These are phyloP conservation scores for Mangifera indica DNA, from an alignment of 345 rosid genomes.

Conservation along the genomic window DNA sequence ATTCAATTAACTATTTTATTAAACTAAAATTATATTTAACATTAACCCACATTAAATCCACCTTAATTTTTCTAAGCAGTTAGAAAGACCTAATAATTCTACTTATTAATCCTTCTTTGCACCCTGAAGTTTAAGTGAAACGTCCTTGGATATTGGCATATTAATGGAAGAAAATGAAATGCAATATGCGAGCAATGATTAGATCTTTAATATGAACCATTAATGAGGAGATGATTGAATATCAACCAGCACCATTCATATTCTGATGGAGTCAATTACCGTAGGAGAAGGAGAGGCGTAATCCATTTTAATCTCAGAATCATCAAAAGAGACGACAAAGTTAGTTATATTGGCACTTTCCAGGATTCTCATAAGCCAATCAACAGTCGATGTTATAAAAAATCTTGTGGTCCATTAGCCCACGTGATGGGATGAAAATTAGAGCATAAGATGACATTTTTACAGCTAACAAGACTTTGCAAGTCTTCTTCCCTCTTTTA, in stretches of 20 bases:
- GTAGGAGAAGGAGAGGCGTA: neutral
- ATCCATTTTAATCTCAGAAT: neutral
- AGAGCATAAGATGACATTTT: constrained; percentile 36
- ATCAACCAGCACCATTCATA: neutral
- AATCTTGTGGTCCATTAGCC: constrained; percentile 23
- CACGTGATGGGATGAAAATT: constrained; percentile 21
- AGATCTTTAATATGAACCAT: too few relatives aligned
- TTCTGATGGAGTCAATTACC: neutral
- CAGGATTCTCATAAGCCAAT: neutral
- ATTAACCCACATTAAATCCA: too few relatives aligned
- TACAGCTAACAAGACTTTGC: constrained; percentile 38
- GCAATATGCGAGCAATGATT: too few relatives aligned
- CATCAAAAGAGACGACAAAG: neutral
- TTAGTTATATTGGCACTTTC: neutral
- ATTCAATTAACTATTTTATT: too few relatives aligned
- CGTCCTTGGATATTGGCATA: too few relatives aligned
- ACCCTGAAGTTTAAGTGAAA: too few relatives aligned
- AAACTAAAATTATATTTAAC: too few relatives aligned
- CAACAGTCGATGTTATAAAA: neutral
- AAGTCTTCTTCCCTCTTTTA: constrained; percentile 4
- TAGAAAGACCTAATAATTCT: too few relatives aligned
- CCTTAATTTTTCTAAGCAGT: too few relatives aligned
- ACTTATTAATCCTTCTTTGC: too few relatives aligned
- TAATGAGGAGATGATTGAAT: too few relatives aligned
- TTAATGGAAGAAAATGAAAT: too few relatives aligned